These are phyloP conservation scores for Zygnema cylindricum DNA, from an alignment of 139 green algal species.

Conservation along the genomic window DNA sequence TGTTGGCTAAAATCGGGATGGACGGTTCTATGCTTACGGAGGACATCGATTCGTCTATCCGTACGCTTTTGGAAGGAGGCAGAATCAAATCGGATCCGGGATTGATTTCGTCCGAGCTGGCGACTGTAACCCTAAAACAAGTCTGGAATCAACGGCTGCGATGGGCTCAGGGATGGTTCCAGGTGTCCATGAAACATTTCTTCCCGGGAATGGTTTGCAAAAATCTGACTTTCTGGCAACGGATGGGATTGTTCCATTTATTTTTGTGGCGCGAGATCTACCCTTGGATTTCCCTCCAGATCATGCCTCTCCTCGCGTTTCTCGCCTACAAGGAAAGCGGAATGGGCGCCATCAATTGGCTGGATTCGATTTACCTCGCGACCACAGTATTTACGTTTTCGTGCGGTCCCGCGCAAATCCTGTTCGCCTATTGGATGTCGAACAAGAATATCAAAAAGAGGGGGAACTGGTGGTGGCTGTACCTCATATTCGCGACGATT, in stretches of 20 bases:
- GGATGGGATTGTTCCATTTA: slow-evolving; percentile 38
- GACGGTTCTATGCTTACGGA: slow-evolving; percentile 55
- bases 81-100: slow-evolving; percentile 49
- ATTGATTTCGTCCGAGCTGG: slow-evolving; percentile 48
- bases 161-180: slow-evolving; percentile 61
- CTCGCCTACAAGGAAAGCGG: slow-evolving; percentile 50
- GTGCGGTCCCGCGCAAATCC: slow-evolving; percentile 41
- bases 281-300: slow-evolving; percentile 49
- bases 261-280: slow-evolving; percentile 55
- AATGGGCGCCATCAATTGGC: slow-evolving; percentile 46
- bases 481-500: slow-evolving; percentile 39
- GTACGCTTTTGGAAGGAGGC: slow-evolving; percentile 25
- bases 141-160: slow-evolving; percentile 60
- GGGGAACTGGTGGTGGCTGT: slow-evolving; percentile 32
- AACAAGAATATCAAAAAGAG: slow-evolving; percentile 44
- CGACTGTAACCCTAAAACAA: slow-evolving; percentile 33
- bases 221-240: slow-evolving; percentile 38
- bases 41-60: slow-evolving; percentile 55
- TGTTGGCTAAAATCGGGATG: slow-evolving; percentile 50
- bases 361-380: slow-evolving; percentile 48
- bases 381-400: slow-evolving; percentile 54
- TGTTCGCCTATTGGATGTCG: slow-evolving; percentile 28
- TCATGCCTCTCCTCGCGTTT: slow-evolving; percentile 52
- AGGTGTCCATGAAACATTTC: slow-evolving; percentile 52
- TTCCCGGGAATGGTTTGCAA: slow-evolving; percentile 23